Evolutionary conservation across 129 eudicot species (phyloP).

Genomic region (Silybum marianum): DNA sequence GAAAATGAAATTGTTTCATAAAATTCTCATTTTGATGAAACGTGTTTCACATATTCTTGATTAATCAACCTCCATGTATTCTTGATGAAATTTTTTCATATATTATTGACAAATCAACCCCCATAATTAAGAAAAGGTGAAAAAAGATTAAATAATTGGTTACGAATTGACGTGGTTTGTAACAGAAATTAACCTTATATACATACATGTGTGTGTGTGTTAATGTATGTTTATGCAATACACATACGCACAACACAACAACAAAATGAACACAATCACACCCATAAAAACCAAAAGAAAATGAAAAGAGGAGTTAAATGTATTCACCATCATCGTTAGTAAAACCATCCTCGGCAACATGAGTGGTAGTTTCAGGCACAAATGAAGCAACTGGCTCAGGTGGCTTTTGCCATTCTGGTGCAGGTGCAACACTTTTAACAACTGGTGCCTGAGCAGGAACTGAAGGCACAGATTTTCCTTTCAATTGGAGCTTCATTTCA

Average conservation of each 20-base stretch:
- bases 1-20: too few relatives aligned
- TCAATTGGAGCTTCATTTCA: constrained; percentile 57
- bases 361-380: constrained; percentile 39
- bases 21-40: too few relatives aligned
- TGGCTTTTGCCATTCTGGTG: constrained; percentile 51
- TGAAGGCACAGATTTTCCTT: constrained; percentile 56
- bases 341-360: constrained; percentile 46
- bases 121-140: too few relatives aligned
- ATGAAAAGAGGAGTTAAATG: not conserved
- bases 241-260: not conserved
- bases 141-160: too few relatives aligned
- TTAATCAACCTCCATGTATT: too few relatives aligned
- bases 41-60: too few relatives aligned
- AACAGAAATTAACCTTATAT: too few relatives aligned
- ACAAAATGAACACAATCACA: constrained; percentile 1
- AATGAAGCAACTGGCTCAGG: constrained; percentile 55
- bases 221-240: not conserved
- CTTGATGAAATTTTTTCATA: too few relatives aligned
- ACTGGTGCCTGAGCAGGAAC: constrained; percentile 43
- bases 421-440: constrained; percentile 47
- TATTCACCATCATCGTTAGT: constrained; percentile 55
- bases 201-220: too few relatives aligned
- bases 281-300: not conserved
- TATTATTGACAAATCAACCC: too few relatives aligned
- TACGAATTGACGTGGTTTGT: too few relatives aligned